A percentile compares a stretch with the other conserved stretches of the same genome.
Conservation (phyloP, 2,329 filamentous ascomycete genomes). For the Aspergillus ochraceus region DNA sequence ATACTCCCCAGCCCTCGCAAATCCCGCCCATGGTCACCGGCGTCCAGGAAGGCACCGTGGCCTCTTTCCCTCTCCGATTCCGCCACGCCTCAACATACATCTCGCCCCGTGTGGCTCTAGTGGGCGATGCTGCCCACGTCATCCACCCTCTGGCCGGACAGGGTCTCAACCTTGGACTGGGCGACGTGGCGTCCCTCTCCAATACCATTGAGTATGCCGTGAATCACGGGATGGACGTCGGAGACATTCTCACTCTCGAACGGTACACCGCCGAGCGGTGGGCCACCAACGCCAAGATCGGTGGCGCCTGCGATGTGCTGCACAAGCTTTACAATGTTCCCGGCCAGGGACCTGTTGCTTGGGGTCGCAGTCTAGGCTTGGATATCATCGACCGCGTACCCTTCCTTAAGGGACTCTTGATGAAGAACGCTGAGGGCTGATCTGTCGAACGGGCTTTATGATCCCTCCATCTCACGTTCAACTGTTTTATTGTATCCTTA, state of each 20-base stretch:
- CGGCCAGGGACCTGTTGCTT: conserved; percentile 74
- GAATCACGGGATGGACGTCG: conserved; percentile 82
- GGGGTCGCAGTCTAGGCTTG: conserved; percentile 74
- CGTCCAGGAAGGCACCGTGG: conserved; percentile 77
- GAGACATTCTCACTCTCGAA: conserved; percentile 74
- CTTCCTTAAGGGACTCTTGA: conserved; percentile 79
- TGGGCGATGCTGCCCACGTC: conserved; percentile 94
- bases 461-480: not conserved
- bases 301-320: conserved; percentile 80
- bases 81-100: conserved; percentile 94
- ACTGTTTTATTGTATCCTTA: too few relatives aligned
- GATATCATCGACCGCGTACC: conserved; percentile 72
- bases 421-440: conserved; percentile 62
- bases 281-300: conserved; percentile 74
- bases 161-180: conserved; percentile 90
- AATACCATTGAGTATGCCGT: conserved; percentile 74
- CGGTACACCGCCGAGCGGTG: conserved; percentile 80
- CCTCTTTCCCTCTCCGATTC: conserved; percentile 87
- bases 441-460: not conserved
- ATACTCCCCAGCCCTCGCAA: conserved; percentile 59
- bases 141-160: conserved; percentile 93
- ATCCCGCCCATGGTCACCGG: conserved; percentile 67
- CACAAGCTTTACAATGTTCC: conserved; percentile 84
- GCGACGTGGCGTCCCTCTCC: conserved; percentile 78
- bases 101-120: conserved; percentile 82